phyloP scores from a whole-genome alignment of 495 filamentous ascomycete species.

The Cladorrhinum samala region DNA sequence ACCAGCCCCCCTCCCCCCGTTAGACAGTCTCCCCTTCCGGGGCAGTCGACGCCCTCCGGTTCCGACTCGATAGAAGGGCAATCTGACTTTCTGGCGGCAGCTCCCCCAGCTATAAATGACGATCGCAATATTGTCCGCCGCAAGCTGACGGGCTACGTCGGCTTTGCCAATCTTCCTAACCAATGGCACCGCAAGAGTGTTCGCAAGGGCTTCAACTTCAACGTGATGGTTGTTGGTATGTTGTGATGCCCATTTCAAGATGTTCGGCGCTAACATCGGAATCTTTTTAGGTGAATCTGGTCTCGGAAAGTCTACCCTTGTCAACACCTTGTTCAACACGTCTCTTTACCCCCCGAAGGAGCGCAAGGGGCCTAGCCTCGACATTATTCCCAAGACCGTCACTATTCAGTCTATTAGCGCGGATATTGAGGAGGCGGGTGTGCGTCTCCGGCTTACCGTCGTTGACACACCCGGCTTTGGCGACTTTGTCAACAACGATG shows the following conservation, averaged over 20 bases:
- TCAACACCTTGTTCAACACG: constrained; percentile 99
- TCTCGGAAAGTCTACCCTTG: constrained; percentile 96
- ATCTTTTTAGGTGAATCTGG: constrained; percentile 84
- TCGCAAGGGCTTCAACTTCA: constrained; percentile 99
- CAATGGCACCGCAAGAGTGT: constrained; percentile 99
- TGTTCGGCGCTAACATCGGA: constrained; percentile 13
- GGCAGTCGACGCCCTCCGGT: constrained; percentile 47
- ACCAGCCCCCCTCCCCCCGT: constrained; percentile 21
- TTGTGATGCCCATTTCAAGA: constrained; percentile 12
- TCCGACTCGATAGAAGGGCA: constrained; percentile 53
- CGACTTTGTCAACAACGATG: constrained; percentile 99
- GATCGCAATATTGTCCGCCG: constrained; percentile 96
- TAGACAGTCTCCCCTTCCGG: constrained; percentile 29
- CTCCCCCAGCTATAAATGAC: constrained; percentile 70
- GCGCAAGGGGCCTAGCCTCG: constrained; percentile 90
- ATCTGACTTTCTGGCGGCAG: constrained; percentile 71
- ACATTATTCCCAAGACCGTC: constrained; percentile 98
- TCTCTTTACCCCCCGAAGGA: constrained; percentile 98
- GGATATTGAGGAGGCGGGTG: constrained; percentile 98
- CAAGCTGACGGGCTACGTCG: constrained; percentile 97
- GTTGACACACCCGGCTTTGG: constrained; percentile 98
- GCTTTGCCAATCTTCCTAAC: constrained; percentile 97
- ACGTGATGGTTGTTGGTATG: constrained; percentile 99
- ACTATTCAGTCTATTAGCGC: constrained; percentile 97
- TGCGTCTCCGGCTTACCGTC: constrained; percentile 92